Evolutionary conservation across 192 early-diverging fungal genomes (phyloP), one percentile per base, ranked within the genome.

Genomic region (Backusella sp.): DNA sequence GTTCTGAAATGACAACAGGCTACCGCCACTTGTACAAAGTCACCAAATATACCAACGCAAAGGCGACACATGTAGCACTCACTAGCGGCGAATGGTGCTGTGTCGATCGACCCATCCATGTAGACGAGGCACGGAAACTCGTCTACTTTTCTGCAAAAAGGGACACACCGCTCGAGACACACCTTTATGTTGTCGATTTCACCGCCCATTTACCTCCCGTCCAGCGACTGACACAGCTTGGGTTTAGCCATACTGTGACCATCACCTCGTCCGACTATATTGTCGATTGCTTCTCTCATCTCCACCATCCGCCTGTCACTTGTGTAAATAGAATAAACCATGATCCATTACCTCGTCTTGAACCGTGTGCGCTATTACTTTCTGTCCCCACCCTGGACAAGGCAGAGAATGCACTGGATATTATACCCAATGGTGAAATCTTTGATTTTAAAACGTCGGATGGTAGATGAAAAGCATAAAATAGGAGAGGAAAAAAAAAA

Each of bases 71-170:
- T 1, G 35, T 65, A n/a, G 17, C 85, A 14, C 82, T 92, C 6
- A 92, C 91, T 1, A 39, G 65, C 19, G 91, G 91, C 1, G 59
- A 85, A n/a, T 92, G 90, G 83, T 83, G 82, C 56, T 80, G 91
- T 12, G 73, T 90, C 2, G 91, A 92, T 73, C 77, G 83, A 69
- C 84, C 85, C 1, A 85, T 92, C 53, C 80, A 74, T 30, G 86
- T 92, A 3, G 91, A 92, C 59, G 67, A 77, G 6, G 9, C 32
- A 23, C 76, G 86, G 8, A 70, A 85, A 28, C 80, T 90, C 14
- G 87, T 91, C 1, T 92, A 90, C 59, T 92, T 91, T 68, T 85
- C 76, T 9, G 91, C 79, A 6, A 92, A 90, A 69, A 74, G 70
- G 23, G 90, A 91, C 41, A 78, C 83, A 0, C 84, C 88, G 12